These are phyloP conservation scores for Colletotrichum nymphaeae DNA, from an alignment of 2,329 filamentous ascomycete genomes.

Conservation along the genomic window DNA sequence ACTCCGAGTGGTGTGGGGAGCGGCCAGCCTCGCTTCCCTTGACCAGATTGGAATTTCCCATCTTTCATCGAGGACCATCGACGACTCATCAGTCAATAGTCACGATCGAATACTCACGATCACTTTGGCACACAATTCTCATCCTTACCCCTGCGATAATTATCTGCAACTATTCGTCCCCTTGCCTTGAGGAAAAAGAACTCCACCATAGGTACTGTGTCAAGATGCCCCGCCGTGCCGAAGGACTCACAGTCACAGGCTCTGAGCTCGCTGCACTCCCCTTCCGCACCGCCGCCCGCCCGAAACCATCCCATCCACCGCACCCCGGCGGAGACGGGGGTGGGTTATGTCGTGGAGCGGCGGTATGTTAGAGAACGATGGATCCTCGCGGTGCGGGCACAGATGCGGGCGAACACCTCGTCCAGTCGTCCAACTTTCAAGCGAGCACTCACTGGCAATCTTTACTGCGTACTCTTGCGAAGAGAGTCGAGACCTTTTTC, in stretches of 20 bases:
- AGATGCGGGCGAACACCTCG: neutral
- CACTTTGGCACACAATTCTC: neutral
- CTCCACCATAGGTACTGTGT: no score
- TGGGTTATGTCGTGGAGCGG: neutral
- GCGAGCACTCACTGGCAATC: no score
- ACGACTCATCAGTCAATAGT: no score
- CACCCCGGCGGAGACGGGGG: neutral
- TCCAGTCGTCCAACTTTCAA: neutral
- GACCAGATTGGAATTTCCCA: neutral
- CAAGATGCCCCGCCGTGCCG: neutral
- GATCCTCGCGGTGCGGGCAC: neutral
- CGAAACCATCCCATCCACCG: neutral
- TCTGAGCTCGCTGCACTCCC: no score
- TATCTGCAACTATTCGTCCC: no score
- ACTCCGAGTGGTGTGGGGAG: neutral
- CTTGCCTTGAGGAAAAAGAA: no score
- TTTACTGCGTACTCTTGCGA: neutral
- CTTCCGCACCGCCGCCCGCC: neutral
- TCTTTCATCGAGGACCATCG: no score
- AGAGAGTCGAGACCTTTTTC: neutral
- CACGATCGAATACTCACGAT: no score
- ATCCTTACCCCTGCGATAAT: neutral
- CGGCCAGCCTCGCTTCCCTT: neutral
- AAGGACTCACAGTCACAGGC: neutral
- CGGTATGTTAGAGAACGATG: slow-evolving; percentile 11